phyloP scores from a whole-genome alignment of 2,329 filamentous ascomycete species.

The Seiridium cupressi region DNA sequence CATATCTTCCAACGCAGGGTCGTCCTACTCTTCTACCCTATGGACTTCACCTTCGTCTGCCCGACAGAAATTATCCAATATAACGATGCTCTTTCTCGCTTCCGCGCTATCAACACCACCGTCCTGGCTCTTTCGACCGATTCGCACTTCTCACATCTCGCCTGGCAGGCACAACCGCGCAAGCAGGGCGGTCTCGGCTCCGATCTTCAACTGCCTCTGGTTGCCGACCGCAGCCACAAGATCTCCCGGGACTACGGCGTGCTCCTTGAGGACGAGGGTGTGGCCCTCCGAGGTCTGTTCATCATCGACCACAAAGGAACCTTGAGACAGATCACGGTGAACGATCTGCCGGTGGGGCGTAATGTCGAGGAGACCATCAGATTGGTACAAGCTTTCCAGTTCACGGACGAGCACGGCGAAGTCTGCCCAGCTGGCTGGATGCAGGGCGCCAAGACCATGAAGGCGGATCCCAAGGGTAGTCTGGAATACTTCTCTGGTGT shows the following conservation, averaged over 20 bases:
- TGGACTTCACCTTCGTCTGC: constrained; percentile 69
- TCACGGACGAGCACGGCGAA: constrained; percentile 81
- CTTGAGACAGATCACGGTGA: constrained; percentile 63
- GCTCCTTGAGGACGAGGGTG: constrained; percentile 61
- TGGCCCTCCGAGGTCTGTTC: constrained; percentile 63
- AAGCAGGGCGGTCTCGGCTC: constrained; percentile 61
- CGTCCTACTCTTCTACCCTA: constrained; percentile 64
- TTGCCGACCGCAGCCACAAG: constrained; percentile 61
- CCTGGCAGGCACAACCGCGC: constrained; percentile 57
- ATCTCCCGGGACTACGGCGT: constrained; percentile 63
- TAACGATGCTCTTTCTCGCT: constrained; percentile 59
- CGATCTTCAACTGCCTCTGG: constrained; percentile 58
- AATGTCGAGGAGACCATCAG: constrained; percentile 64
- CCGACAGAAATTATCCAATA: constrained; percentile 66
- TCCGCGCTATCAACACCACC: constrained; percentile 55
- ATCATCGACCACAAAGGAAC: constrained; percentile 64
- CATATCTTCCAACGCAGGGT: constrained; percentile 40
- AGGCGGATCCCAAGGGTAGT: constrained; percentile 50
- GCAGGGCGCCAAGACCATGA: constrained; percentile 45
- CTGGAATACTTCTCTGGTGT: constrained; percentile 42
- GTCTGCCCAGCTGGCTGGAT: constrained; percentile 59
- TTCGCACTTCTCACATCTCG: constrained; percentile 54
- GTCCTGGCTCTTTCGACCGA: constrained; percentile 63
- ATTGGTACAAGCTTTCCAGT: constrained; percentile 73
- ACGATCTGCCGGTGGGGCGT: constrained; percentile 63